Conservation (phyloP, 148 eudicot genomes). For the Chenopodium album region DNA sequence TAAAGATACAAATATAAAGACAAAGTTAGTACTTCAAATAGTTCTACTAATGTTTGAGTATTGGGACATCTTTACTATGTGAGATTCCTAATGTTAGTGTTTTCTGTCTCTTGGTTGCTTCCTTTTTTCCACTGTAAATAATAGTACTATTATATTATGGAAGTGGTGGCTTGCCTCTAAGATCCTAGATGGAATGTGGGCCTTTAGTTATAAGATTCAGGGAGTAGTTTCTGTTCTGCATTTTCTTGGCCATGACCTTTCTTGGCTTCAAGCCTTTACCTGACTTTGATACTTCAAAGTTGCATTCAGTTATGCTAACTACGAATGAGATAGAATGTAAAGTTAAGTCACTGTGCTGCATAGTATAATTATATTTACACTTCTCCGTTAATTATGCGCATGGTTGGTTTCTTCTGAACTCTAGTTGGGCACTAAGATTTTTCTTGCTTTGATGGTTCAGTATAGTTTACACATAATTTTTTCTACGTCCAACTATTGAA, state of each 20-base stretch:
- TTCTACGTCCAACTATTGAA: neutral
- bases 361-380: neutral
- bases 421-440: neutral
- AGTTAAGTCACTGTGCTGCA: neutral
- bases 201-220: neutral
- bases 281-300: neutral
- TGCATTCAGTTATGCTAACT: neutral
- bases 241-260: neutral
- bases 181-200: neutral
- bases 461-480: neutral
- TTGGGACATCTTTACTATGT: neutral
- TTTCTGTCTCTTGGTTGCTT: neutral
- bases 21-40: no score
- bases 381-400: neutral
- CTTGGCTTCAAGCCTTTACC: neutral
- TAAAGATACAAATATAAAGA: no score
- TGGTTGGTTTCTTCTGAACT: neutral
- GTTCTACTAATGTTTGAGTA: no score
- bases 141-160: neutral
- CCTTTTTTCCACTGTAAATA: neutral
- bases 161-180: neutral
- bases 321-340: neutral
- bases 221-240: neutral
- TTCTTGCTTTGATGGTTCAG: neutral
- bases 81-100: neutral